Evolutionary conservation across 2,329 filamentous ascomycete species (phyloP).

Genomic region (Ophiocordyceps camponoti-saundersi): DNA sequence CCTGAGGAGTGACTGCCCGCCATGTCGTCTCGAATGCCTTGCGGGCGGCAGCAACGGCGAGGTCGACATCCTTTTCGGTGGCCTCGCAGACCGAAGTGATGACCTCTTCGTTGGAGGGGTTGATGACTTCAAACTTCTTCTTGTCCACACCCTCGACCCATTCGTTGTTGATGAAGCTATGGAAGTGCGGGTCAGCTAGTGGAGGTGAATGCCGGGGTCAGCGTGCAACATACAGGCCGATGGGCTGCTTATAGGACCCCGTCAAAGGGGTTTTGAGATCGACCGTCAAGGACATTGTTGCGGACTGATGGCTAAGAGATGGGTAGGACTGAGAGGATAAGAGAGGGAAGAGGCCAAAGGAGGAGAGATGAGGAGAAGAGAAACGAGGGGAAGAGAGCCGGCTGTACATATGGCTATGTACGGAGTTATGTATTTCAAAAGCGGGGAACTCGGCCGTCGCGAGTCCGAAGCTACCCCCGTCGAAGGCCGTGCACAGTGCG

Average conservation of each 20-base stretch:
- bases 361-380: neutral
- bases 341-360: neutral
- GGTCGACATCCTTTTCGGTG: slow-evolving; percentile 69
- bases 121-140: slow-evolving; percentile 84
- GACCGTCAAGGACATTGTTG: slow-evolving; percentile 30
- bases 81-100: slow-evolving; percentile 73
- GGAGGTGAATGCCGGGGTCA: neutral
- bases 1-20: slow-evolving; percentile 48
- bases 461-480: neutral
- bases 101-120: slow-evolving; percentile 70
- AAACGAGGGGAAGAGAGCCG: neutral
- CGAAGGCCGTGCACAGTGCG: too few relatives aligned
- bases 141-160: slow-evolving; percentile 66
- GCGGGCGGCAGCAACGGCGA: slow-evolving; percentile 72
- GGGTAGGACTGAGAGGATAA: neutral
- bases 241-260: slow-evolving; percentile 41
- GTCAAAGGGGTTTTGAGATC: slow-evolving; percentile 53
- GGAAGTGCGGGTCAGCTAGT: neutral
- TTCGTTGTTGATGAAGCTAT: slow-evolving; percentile 83
- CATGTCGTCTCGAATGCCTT: slow-evolving; percentile 67
- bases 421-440: neutral
- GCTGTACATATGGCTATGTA: neutral
- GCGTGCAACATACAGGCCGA: slow-evolving; percentile 35
- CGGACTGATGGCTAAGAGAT: neutral
- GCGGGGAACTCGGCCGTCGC: neutral